These are phyloP conservation scores for Aspergillus cavernicola DNA, from an alignment of 495 filamentous ascomycete species.

Conservation along the genomic window DNA sequence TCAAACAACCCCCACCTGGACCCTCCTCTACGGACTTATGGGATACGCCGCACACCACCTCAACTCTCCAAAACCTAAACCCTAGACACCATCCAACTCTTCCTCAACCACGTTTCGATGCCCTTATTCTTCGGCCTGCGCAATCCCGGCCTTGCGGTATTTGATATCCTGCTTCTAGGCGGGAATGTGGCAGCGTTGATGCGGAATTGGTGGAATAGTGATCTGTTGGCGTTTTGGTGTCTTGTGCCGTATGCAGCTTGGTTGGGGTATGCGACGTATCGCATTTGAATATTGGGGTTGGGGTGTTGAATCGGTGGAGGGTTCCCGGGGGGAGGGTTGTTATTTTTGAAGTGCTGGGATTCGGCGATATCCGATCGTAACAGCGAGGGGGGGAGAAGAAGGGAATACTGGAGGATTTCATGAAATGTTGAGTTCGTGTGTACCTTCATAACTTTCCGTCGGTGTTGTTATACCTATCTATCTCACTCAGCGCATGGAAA, in stretches of 20 bases:
- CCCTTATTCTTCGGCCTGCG: conserved; percentile 81
- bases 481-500: too few species aligned
- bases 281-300: conserved; percentile 68
- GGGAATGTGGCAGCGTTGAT: conserved; percentile 67
- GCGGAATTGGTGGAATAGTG: conserved; percentile 69
- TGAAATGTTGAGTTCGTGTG: too few species aligned
- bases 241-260: conserved; percentile 77
- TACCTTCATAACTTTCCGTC: too few species aligned
- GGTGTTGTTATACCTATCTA: too few species aligned
- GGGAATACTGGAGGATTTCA: too few species aligned
- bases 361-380: too few species aligned
- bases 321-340: conserved; percentile 26
- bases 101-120: conserved; percentile 86
- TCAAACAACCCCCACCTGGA: conserved; percentile 87
- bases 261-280: conserved; percentile 82
- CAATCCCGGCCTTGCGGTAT: conserved; percentile 67
- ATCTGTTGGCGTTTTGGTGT: conserved; percentile 65
- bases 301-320: conserved; percentile 75
- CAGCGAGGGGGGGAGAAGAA: too few species aligned
- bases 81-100: conserved; percentile 80
- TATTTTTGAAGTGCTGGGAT: too few species aligned
- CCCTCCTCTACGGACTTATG: conserved; percentile 80
- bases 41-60: conserved; percentile 78
- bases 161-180: conserved; percentile 68
- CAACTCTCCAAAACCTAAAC: conserved; percentile 48